A percentile compares a stretch with the other conserved stretches of the same genome.
Conservation (phyloP, 352 stramenopile species). For the Pythium diclinum region DNA sequence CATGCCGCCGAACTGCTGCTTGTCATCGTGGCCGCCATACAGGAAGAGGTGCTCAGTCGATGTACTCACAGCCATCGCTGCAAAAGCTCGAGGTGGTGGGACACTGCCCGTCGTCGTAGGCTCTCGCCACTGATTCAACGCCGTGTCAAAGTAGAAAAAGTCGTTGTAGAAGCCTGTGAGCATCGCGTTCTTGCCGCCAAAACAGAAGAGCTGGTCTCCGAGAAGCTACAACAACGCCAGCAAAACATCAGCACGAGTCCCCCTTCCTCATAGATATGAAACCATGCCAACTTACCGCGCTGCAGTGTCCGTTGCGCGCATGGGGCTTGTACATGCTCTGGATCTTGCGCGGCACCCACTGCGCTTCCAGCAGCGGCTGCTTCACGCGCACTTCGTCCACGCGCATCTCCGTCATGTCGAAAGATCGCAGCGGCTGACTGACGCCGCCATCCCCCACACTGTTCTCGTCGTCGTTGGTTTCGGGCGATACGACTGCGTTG, state of each 20-base stretch:
- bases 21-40: conserved; percentile 55
- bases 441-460: not conserved
- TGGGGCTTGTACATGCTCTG: conserved; percentile 60
- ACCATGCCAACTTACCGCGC: conserved; percentile 34
- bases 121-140: conserved; percentile 56
- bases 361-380: conserved; percentile 45
- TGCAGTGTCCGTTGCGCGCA: conserved; percentile 59
- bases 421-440: conserved; percentile 27
- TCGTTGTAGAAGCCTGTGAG: conserved; percentile 59
- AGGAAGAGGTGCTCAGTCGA: conserved; percentile 58
- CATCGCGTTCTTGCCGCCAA: conserved; percentile 59
- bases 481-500: conserved; percentile 49
- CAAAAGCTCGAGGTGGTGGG: conserved; percentile 48
- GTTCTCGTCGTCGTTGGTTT: conserved; percentile 17
- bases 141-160: conserved; percentile 70
- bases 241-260: not conserved
- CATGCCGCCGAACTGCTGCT: conserved; percentile 54
- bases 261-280: not conserved
- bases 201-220: conserved; percentile 64
- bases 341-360: conserved; percentile 43
- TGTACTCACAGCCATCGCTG: conserved; percentile 42
- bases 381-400: conserved; percentile 60
- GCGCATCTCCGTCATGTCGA: conserved; percentile 50
- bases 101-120: conserved; percentile 29
- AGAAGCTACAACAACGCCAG: conserved; percentile 31